These are phyloP conservation scores for Carex cristatella DNA, from an alignment of 176 grass and related monocot species.

Conservation along the genomic window DNA sequence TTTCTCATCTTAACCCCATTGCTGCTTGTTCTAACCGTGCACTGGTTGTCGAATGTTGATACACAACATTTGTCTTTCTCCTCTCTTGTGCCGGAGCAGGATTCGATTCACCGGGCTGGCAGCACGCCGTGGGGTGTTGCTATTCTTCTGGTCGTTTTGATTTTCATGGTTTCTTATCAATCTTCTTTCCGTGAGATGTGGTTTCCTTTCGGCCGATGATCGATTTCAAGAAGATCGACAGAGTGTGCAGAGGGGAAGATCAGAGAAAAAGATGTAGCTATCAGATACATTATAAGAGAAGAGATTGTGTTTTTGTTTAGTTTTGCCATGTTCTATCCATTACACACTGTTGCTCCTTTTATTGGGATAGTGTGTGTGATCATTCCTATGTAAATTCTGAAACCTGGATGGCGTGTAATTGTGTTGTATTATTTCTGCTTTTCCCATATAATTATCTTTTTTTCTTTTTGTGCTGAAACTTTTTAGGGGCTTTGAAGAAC, in stretches of 20 bases:
- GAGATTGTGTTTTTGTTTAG: background rate
- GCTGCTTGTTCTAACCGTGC: constrained; percentile 50
- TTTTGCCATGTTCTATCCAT: background rate
- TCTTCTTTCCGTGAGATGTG: constrained; percentile 65
- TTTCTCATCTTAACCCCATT: constrained; percentile 45
- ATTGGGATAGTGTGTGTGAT: background rate
- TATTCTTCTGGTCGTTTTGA: constrained; percentile 41
- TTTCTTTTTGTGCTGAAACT: background rate
- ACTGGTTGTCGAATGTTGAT: constrained; percentile 32
- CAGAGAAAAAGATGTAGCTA: background rate
- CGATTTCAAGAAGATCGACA: background rate
- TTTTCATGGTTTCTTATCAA: constrained; percentile 72
- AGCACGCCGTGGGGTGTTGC: constrained; percentile 68
- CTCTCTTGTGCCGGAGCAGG: constrained; percentile 40
- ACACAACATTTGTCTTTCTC: constrained; percentile 19
- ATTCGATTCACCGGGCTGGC: constrained; percentile 59
- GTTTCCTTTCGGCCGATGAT: constrained; percentile 49
- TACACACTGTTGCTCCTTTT: background rate
- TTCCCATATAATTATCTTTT: background rate
- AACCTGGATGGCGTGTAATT: background rate
- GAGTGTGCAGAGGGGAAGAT: background rate
- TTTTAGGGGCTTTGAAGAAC: background rate
- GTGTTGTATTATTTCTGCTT: background rate
- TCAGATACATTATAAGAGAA: background rate
- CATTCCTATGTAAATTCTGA: background rate